Base-by-base conservation (phyloP, 2,329 filamentous ascomycete species). In the Pseudogymnoascus sp. region DNA sequence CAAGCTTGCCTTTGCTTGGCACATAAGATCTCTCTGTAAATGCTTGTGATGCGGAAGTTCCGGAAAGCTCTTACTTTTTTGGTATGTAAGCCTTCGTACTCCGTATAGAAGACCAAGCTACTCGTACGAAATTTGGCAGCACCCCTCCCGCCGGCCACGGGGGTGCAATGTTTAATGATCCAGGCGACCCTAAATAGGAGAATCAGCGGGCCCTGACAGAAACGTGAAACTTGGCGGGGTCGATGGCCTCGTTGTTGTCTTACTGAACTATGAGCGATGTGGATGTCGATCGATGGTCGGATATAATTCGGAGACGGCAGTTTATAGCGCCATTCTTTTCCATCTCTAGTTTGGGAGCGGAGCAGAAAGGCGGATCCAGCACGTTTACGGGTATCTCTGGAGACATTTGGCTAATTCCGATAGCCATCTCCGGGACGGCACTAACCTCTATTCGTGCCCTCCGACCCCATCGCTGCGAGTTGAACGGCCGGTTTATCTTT, bases 351-450 rank as follows among this genome's bases (percentile, higher is more conserved):
- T 17, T 17, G 10, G n/a, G 46, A 56, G 46, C 46, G 46, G 46
- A 53, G 46, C 46, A 53, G 10, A 31, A 53, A 53, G 26, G 46
- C 46, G 46, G 46, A 56, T 33, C 46, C 46, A 33, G 46, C 46
- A 56, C 46, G 46, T 56, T 56, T 56, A 56, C 46, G 46, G 46
- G 46, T 31, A 19, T 56, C 46, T 19, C 26, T 56, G 26, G 46
- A 53, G 46, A 56, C 46, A 31, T 53, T 53, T 29, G 10, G 31
- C 26, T 31, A 53, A 53, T 53, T 31, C 46, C 46, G 46, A 53
- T 53, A 31, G 46, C 26, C 46, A 53, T 17, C 46, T 31, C 46
- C 46, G 46, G 23, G 26, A 3, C 46, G 46, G 26, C 46, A 56
- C 46, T 56, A 56, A 33, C 46, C 46, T 19, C 33, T 56, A 56